A percentile compares a stretch with the other conserved stretches of the same genome.
These are phyloP conservation scores for Aspergillus pseudoglaucus DNA, from an alignment of 2,329 filamentous ascomycete genomes.

Conservation along the genomic window DNA sequence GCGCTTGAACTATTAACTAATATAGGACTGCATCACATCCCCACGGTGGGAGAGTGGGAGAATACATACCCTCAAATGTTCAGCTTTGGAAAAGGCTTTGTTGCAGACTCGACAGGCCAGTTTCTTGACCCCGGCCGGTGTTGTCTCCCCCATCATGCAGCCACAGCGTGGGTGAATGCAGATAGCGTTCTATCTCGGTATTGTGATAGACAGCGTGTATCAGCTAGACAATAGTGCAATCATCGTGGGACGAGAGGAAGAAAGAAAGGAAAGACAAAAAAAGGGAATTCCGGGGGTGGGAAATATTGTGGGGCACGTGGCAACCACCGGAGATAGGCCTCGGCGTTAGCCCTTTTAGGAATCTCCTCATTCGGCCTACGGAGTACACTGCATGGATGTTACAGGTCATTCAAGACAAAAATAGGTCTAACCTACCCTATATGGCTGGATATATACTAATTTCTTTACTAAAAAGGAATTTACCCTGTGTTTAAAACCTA, in stretches of 20 bases:
- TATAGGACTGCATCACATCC: slow-evolving; percentile 2
- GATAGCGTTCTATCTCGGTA: no score
- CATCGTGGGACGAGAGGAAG: neutral
- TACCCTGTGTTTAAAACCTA: neutral
- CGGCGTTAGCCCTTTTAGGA: neutral
- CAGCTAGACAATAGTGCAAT: no score
- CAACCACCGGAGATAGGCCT: slow-evolving; percentile 3
- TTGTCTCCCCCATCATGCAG: slow-evolving; percentile 3
- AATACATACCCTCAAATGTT: slow-evolving; percentile 32
- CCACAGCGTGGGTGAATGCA: slow-evolving; percentile 2
- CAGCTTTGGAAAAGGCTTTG: slow-evolving; percentile 37
- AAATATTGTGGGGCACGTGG: slow-evolving; percentile 18
- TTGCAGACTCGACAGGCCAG: slow-evolving; percentile 35
- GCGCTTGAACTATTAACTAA: slow-evolving; percentile 6
- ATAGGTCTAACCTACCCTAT: neutral
- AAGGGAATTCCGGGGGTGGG: slow-evolving; percentile 9
- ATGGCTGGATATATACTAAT: neutral
- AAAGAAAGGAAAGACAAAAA: neutral
- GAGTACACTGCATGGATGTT: neutral
- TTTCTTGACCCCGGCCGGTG: slow-evolving; percentile 18
- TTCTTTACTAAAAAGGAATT: neutral
- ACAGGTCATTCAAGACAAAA: neutral
- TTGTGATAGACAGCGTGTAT: no score
- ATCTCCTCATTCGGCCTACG: neutral
- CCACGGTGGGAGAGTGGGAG: slow-evolving; percentile 9